Conservation (phyloP, 2,329 filamentous ascomycete genomes). For the Cladobotryum protrusum region DNA sequence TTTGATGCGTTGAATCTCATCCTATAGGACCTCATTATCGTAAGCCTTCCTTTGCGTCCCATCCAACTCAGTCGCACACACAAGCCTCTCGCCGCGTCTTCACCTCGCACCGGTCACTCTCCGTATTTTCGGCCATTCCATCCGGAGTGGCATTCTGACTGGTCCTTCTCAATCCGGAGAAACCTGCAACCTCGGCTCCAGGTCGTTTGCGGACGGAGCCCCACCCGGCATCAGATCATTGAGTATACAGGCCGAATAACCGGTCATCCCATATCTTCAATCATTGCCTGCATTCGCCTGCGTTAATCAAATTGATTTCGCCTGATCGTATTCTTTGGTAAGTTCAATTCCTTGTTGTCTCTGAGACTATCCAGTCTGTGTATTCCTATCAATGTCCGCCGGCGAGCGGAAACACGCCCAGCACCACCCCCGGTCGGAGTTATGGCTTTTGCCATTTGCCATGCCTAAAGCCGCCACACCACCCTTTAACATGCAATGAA, state of each 20-base stretch:
- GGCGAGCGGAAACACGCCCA: conserved; percentile 12
- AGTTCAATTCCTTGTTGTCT: conserved; percentile 4
- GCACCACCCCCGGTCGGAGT: neutral
- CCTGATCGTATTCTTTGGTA: conserved; percentile 3
- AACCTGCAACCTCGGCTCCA: neutral
- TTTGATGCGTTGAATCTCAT: conserved; percentile 6
- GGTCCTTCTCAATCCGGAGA: neutral
- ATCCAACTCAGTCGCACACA: conserved; percentile 2
- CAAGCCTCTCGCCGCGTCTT: neutral
- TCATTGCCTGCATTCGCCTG: neutral
- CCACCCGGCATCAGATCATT: neutral
- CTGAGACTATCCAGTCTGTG: neutral
- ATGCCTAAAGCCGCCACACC: too few species aligned
- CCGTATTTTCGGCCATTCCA: neutral
- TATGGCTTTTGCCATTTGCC: too few species aligned
- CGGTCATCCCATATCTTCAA: neutral
- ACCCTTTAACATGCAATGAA: too few species aligned
- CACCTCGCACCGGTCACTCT: too few species aligned
- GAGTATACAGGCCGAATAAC: neutral
- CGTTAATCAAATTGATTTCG: neutral
- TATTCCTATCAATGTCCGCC: conserved; percentile 12
- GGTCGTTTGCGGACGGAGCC: neutral
- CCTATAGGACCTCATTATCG: neutral
- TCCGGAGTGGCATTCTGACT: too few species aligned
- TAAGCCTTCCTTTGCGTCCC: neutral